Conservation (phyloP, 164 flowering plant genomes). For the Piper betle region DNA sequence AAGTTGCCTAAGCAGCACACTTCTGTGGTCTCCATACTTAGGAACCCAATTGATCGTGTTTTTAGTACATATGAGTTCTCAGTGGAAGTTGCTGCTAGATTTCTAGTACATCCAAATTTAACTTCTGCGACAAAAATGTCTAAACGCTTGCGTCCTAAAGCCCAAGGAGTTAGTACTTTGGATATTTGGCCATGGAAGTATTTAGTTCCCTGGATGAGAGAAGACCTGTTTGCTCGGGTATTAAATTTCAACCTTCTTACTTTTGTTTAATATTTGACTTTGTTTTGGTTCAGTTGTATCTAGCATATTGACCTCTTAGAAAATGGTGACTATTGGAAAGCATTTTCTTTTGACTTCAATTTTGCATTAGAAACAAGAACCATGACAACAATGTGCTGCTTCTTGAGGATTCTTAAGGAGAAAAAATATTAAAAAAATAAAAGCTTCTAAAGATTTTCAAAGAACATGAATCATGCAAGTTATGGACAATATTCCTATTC, state of each 20-base stretch:
- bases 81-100: conserved; percentile 91
- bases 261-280: no score
- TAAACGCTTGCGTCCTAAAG: conserved; percentile 30
- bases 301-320: no score
- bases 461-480: neutral
- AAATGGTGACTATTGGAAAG: no score
- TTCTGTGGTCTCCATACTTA: conserved; percentile 80
- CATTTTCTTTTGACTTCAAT: no score
- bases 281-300: no score
- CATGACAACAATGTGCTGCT: neutral
- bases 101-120: conserved; percentile 78
- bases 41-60: conserved; percentile 89
- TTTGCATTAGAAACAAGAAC: neutral
- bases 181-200: conserved; percentile 99
- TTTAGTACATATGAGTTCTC: conserved; percentile 94
- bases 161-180: conserved; percentile 57
- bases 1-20: conserved; percentile 76
- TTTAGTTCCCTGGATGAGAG: conserved; percentile 98
- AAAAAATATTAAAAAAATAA: no score
- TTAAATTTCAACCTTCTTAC: neutral
- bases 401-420: neutral
- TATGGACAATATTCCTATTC: no score
- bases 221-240: conserved; percentile 90
- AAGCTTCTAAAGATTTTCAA: neutral
- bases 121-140: conserved; percentile 63